Evolutionary conservation across 441 rosid species (phyloP).

Genomic region (Omphalea diandra): DNA sequence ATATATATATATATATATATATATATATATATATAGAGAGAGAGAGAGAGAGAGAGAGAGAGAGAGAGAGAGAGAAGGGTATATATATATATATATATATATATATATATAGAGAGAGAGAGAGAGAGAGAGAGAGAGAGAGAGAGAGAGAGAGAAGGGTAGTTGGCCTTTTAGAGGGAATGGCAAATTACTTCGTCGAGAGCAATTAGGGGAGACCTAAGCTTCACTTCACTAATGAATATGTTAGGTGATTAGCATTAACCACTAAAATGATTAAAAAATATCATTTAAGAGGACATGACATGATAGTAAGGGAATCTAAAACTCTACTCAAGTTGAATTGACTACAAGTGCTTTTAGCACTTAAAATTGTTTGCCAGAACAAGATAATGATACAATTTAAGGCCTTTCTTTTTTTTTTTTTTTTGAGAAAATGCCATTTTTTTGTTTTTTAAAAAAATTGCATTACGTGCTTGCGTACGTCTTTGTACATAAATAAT

Average conservation of each 20-base stretch:
- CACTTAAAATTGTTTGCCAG: neutral
- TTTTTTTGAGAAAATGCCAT: neutral
- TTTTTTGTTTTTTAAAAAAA: neutral
- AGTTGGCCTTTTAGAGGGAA: neutral
- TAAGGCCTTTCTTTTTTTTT: no score
- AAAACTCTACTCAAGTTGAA: no score
- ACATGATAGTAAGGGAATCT: neutral
- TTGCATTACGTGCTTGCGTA: neutral
- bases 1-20: no score
- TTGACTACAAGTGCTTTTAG: neutral
- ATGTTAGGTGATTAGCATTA: neutral
- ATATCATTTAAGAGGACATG: neutral
- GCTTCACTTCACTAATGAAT: neutral
- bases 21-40: no score
- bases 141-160: no score
- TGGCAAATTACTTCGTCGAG: neutral
- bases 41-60: no score
- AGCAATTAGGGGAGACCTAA: neutral
- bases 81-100: no score
- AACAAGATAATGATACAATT: neutral
- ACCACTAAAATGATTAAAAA: neutral
- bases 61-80: no score
- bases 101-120: no score
- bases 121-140: no score
- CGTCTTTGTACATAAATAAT: conserved; percentile 8